Conservation (phyloP, 495 filamentous ascomycete genomes). For the Trypethelium eluteriae region DNA sequence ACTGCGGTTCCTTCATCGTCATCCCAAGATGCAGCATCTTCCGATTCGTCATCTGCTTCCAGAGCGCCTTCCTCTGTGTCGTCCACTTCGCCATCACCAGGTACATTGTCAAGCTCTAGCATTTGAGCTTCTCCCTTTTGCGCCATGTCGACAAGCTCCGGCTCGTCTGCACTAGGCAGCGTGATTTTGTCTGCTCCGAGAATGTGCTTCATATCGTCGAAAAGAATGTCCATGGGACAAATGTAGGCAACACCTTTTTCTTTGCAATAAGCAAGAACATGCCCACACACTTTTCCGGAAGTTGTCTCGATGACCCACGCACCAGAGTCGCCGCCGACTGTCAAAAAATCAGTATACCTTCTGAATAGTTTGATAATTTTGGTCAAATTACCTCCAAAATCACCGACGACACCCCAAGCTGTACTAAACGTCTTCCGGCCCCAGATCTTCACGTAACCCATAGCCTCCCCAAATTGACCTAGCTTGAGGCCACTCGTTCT, state of each 20-base stretch:
- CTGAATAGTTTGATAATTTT: not conserved
- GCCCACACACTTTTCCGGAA: slow-evolving; percentile 73
- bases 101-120: not conserved
- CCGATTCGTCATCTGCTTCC: slow-evolving; percentile 2
- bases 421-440: slow-evolving; percentile 72
- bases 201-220: slow-evolving; percentile 74
- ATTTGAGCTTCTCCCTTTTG: not conserved
- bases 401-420: slow-evolving; percentile 70
- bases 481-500: slow-evolving; percentile 77
- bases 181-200: slow-evolving; percentile 51
- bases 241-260: slow-evolving; percentile 75
- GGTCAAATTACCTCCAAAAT: slow-evolving; percentile 52
- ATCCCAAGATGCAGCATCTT: not conserved
- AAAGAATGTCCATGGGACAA: slow-evolving; percentile 83
- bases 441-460: slow-evolving; percentile 75
- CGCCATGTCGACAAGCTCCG: slow-evolving; percentile 5
- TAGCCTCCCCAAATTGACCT: slow-evolving; percentile 63
- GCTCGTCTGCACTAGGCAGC: slow-evolving; percentile 42
- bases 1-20: slow-evolving; percentile 3
- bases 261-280: slow-evolving; percentile 79
- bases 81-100: not conserved
- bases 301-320: slow-evolving; percentile 86
- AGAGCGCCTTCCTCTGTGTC: slow-evolving; percentile 1
- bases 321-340: slow-evolving; percentile 81
- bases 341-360: slow-evolving; percentile 31